These are phyloP conservation scores for Cladophialophora chaetospira DNA, from an alignment of 2,329 filamentous ascomycete species.

Conservation along the genomic window DNA sequence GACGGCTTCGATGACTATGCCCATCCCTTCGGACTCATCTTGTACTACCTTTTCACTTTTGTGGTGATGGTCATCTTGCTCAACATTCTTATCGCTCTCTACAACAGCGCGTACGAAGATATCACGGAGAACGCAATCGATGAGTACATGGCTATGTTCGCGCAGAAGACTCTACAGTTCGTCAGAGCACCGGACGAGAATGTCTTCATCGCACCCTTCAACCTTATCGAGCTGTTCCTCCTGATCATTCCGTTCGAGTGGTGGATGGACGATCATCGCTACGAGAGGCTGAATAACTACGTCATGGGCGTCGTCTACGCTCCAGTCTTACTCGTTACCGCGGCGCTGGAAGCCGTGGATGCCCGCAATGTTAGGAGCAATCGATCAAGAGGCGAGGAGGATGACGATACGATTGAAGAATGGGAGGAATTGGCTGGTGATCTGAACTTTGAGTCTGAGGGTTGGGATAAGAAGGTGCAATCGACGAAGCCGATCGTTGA, in stretches of 20 bases:
- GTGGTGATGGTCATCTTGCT: slow-evolving; percentile 93
- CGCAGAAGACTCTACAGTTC: slow-evolving; percentile 94
- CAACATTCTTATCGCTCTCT: slow-evolving; percentile 95
- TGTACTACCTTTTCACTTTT: slow-evolving; percentile 98
- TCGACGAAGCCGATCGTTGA: slow-evolving; percentile 79
- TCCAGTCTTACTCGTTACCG: slow-evolving; percentile 77
- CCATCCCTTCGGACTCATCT: slow-evolving; percentile 87
- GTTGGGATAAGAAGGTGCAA: slow-evolving; percentile 80
- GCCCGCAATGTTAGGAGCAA: slow-evolving; percentile 72
- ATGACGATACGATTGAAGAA: slow-evolving; percentile 85
- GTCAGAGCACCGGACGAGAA: slow-evolving; percentile 97
- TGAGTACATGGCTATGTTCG: slow-evolving; percentile 91
- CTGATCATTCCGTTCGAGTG: slow-evolving; percentile 85
- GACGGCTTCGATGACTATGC: slow-evolving; percentile 85
- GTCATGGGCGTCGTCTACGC: slow-evolving; percentile 87
- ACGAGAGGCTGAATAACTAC: slow-evolving; percentile 81
- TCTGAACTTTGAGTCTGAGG: slow-evolving; percentile 78
- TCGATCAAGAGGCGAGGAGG: slow-evolving; percentile 75
- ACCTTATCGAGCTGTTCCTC: slow-evolving; percentile 82
- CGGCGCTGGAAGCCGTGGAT: slow-evolving; percentile 67
- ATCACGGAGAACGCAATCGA: slow-evolving; percentile 91
- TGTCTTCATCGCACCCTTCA: slow-evolving; percentile 95
- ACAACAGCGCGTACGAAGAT: slow-evolving; percentile 94
- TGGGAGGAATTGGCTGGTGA: slow-evolving; percentile 82
- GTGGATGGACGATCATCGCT: slow-evolving; percentile 78